Evolutionary conservation across 352 stramenopile species (phyloP).

Genomic region (Phytopythium litorale): DNA sequence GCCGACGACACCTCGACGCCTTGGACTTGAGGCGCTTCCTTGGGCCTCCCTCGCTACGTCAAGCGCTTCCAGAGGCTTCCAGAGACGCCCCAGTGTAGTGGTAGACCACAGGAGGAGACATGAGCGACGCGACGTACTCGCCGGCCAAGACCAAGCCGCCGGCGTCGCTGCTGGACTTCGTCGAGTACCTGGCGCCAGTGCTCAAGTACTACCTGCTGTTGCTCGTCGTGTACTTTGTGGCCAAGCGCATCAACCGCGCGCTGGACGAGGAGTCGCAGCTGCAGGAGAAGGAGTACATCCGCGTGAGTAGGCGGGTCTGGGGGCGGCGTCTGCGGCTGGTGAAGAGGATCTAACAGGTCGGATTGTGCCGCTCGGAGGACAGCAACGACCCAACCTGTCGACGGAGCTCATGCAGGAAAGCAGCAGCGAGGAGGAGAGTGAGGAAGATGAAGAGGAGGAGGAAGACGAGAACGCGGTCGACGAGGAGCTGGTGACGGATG

Average conservation of each 20-base stretch:
- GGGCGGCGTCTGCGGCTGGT: not conserved
- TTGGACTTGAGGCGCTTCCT: not conserved
- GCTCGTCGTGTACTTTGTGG: conserved; percentile 49
- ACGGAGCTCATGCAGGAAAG: conserved; percentile 45
- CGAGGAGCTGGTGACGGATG: conserved; percentile 69
- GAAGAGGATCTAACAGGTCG: not conserved
- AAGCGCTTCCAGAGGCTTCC: not conserved
- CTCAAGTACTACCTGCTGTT: conserved; percentile 76
- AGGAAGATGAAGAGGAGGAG: conserved; percentile 16
- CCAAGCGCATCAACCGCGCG: conserved; percentile 55
- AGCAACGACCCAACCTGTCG: conserved; percentile 39
- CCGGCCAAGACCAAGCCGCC: conserved; percentile 15
- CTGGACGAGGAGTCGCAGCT: conserved; percentile 44
- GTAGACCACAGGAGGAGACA: not conserved
- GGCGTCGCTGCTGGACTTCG: conserved; percentile 54
- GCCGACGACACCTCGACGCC: not conserved
- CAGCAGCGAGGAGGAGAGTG: conserved; percentile 39
- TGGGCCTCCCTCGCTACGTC: not conserved
- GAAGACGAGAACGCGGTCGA: conserved; percentile 47
- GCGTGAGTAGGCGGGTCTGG: not conserved
- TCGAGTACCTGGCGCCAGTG: conserved; percentile 48
- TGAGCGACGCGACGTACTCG: conserved; percentile 5
- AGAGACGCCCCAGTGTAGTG: not conserved
- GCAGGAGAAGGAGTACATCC: conserved; percentile 35
- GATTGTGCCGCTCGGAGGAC: not conserved